Conservation (phyloP, 31 red algal genomes). For the Bonnemaisonia californica region DNA sequence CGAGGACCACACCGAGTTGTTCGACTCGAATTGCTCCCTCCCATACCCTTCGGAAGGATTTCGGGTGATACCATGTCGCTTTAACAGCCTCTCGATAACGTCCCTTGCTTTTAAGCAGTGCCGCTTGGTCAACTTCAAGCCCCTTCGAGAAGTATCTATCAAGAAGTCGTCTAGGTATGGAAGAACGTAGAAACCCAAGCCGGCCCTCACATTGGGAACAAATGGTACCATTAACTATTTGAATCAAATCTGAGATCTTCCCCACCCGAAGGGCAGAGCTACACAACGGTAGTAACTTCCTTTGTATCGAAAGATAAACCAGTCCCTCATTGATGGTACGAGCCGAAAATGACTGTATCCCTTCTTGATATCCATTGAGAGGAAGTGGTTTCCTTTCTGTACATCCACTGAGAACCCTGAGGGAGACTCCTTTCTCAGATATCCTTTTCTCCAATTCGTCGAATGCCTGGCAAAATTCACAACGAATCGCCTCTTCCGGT, state of each 20-base stretch:
- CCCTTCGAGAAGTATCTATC: conserved; percentile 6
- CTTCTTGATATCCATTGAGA: conserved; percentile 37
- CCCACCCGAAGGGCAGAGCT: conserved; percentile 31
- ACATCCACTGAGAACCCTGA: conserved; percentile 26
- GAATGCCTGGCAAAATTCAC: conserved; percentile 12
- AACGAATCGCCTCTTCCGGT: conserved; percentile 33
- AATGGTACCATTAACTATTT: neutral
- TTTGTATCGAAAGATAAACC: conserved; percentile 39
- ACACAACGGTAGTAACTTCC: conserved; percentile 46
- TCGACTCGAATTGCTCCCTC: conserved; percentile 15
- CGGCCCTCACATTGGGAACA: neutral
- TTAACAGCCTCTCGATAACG: neutral
- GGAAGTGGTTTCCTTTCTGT: conserved; percentile 26
- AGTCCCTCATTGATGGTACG: conserved; percentile 15
- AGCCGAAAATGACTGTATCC: conserved; percentile 48
- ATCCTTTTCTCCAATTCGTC: conserved; percentile 4
- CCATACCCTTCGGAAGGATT: conserved; percentile 28
- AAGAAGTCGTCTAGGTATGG: conserved; percentile 44
- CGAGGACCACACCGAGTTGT: conserved; percentile 12
- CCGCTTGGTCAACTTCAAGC: neutral
- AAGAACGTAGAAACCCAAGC: conserved; percentile 1
- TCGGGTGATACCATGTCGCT: neutral
- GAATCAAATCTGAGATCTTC: conserved; percentile 16
- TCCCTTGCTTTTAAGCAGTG: conserved; percentile 13
- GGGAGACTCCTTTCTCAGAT: conserved; percentile 13